phyloP scores from a whole-genome alignment of 2,329 filamentous ascomycete genomes.

The Onygena corvina region DNA sequence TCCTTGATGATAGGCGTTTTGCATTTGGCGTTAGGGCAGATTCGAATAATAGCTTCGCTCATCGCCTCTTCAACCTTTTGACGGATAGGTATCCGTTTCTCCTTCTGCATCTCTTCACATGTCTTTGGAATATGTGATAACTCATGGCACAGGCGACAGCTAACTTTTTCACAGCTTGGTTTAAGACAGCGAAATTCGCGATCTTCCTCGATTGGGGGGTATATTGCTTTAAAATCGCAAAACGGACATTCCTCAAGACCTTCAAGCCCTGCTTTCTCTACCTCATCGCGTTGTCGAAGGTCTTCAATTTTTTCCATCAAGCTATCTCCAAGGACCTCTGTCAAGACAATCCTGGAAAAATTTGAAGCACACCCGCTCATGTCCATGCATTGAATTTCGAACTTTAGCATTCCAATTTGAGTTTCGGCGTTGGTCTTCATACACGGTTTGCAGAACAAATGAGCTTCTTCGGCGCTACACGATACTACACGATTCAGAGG shows the following conservation, averaged over 20 bases:
- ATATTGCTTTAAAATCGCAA: conserved; percentile 68
- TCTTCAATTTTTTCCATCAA: conserved; percentile 52
- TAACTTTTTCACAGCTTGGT: conserved; percentile 50
- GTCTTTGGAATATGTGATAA: conserved; percentile 60
- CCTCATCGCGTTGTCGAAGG: conserved; percentile 57
- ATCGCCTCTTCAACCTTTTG: conserved; percentile 72
- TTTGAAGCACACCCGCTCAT: conserved; percentile 51
- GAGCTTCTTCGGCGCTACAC: conserved; percentile 48
- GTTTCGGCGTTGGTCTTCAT: conserved; percentile 53
- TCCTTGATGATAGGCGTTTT: conserved; percentile 68
- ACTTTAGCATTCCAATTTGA: conserved; percentile 57
- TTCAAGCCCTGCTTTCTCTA: conserved; percentile 59
- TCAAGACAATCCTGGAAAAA: conserved; percentile 47
- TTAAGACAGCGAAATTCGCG: conserved; percentile 63
- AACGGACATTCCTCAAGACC: conserved; percentile 67
- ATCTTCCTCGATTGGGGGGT: conserved; percentile 53
- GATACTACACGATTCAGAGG: conserved; percentile 56
- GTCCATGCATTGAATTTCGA: conserved; percentile 59
- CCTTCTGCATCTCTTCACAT: conserved; percentile 54
- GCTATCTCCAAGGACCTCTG: conserved; percentile 47
- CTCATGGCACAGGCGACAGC: conserved; percentile 56
- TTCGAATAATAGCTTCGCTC: conserved; percentile 64
- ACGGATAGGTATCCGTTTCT: conserved; percentile 49
- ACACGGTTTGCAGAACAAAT: conserved; percentile 62
- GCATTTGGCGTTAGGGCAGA: conserved; percentile 49